These are phyloP conservation scores for Saturnispora quitensis DNA, from an alignment of 805 yeast species.

Conservation along the genomic window DNA sequence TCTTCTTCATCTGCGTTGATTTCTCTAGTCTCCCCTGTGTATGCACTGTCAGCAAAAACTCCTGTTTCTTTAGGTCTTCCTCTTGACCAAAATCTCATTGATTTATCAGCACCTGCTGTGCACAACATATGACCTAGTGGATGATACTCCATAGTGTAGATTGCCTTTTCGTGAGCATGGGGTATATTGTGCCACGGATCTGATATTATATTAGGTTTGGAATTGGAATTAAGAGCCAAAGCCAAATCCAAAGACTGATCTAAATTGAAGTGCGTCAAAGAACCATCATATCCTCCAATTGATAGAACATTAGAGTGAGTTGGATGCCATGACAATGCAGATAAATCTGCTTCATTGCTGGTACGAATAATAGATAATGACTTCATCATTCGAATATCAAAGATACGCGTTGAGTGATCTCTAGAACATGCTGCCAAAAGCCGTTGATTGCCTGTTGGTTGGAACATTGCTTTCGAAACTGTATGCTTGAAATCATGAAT, in stretches of 20 bases:
- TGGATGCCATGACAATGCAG: conserved; percentile 91
- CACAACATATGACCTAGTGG: conserved; percentile 89
- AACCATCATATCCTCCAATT: conserved; percentile 85
- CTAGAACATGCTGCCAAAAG: conserved; percentile 79
- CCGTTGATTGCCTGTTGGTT: conserved; percentile 56
- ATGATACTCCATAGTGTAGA: conserved; percentile 84
- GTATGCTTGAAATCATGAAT: conserved; percentile 92
- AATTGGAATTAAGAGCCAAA: not conserved
- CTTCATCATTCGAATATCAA: conserved; percentile 80
- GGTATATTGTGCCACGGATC: conserved; percentile 52
- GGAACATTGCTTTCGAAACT: conserved; percentile 77
- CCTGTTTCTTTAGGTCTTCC: conserved; percentile 84
- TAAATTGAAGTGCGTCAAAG: conserved; percentile 67
- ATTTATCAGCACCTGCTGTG: conserved; percentile 89
- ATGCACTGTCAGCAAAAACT: conserved; percentile 73
- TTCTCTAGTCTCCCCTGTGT: conserved; percentile 38
- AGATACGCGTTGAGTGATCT: conserved; percentile 80
- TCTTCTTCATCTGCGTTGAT: conserved; percentile 10
- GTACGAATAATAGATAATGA: conserved; percentile 67
- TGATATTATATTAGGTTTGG: conserved; percentile 1
- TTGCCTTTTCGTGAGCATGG: conserved; percentile 89
- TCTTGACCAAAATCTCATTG: conserved; percentile 90
- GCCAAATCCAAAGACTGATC: conserved; percentile 36
- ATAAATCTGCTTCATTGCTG: conserved; percentile 65
- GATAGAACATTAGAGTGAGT: conserved; percentile 69